phyloP scores from a whole-genome alignment of 768 basidiomycete genomes.

The Podaxis sp. region DNA sequence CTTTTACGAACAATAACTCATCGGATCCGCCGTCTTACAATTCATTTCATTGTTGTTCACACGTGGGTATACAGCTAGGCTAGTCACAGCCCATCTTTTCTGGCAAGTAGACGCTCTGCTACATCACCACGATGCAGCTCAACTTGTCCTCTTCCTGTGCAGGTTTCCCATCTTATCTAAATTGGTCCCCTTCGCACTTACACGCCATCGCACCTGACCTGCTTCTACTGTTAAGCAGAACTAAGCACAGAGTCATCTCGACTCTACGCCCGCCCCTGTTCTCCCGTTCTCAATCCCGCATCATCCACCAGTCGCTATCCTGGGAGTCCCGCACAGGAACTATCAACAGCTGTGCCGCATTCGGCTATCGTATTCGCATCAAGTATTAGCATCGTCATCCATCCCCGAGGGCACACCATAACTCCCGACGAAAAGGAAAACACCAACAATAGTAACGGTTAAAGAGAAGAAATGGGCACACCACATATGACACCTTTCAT shows the following conservation, averaged over 20 bases:
- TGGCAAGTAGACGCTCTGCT: background rate
- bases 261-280: background rate
- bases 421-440: background rate
- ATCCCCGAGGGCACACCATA: background rate
- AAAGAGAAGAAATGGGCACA: background rate
- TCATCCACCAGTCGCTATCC: background rate
- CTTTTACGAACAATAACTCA: background rate
- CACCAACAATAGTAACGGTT: background rate
- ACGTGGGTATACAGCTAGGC: background rate
- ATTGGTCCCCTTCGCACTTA: background rate
- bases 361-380: background rate
- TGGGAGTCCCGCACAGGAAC: background rate
- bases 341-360: background rate
- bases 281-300: background rate
- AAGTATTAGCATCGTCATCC: background rate
- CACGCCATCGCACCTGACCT: background rate
- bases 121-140: background rate
- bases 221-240: background rate
- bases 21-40: background rate
- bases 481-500: conserved; percentile 17
- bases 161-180: conserved; percentile 4
- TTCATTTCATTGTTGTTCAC: background rate
- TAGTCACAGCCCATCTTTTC: background rate
- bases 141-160: background rate
- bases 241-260: conserved; percentile 2